Evolutionary conservation across 176 grass and related monocot species (phyloP), one percentile per base, ranked within the genome.

Genomic region (Guadua angustifolia): DNA sequence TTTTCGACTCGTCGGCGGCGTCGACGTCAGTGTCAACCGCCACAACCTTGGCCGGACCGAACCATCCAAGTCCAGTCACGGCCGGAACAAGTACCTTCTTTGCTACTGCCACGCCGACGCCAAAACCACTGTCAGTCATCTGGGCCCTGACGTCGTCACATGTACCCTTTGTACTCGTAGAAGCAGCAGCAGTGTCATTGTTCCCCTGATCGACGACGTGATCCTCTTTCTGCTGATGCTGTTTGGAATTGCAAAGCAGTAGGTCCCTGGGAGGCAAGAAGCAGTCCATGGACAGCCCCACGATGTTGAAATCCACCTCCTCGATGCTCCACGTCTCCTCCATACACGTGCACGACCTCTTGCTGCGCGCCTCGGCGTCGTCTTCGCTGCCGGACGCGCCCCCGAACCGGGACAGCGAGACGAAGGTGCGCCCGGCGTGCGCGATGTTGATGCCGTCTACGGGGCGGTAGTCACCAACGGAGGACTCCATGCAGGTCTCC

Each of bases 311-410:
- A 52, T 90, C 94, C 5, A 92, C 73, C 88, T 97, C 94, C 70
- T 97, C 90, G 12, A 94, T 92, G 67, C 72, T 87, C 94, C 94
- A 94, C 22, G 62, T 78, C 80, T 97, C 94, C 78, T 97, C 90
- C 86, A 94, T 89, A 71, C 22, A 35, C 24, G 74, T 79, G 80
- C 18, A 78, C 45, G 73, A n/a, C 45, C 35, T 25, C 80, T 15
- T 78, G 3, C 74, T 15, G 35, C 45, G 22, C 75, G 38, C 44
- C 66, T 62, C 73, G 55, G 57, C 72, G 62, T 78, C 89, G 16
- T 74, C 75, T 6, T 75, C 79, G 12, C 58, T 50, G 12, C 21
- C 84, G 13, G 78, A 84, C 38, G 66, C 66, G 51, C 22, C 32
- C 2, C 81, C 74, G 19, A 87, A 91, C 9, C 88, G 80, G 47